Evolutionary conservation across 257 asterid species (phyloP), one percentile per base, ranked within the genome.

Genomic region (Mitragyna speciosa): DNA sequence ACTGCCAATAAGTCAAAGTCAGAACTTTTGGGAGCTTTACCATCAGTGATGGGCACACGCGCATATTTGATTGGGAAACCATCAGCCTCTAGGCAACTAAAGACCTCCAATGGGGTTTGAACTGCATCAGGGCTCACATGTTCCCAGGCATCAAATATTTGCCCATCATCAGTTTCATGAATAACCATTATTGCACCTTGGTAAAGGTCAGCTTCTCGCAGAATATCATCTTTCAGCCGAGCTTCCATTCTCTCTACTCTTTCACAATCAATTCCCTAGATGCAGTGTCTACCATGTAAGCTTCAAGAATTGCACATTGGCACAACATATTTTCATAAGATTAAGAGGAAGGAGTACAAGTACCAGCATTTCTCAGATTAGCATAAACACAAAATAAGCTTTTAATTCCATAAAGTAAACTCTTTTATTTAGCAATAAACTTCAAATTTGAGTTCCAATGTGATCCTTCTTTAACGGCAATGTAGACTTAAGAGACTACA

Each of bases 11-110:
- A 89, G 87, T 95, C 98, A 75, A 95, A 92, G 84, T 93, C 98
- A 14, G 99, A 95, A 87, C 97, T 92, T 86, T 91, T 95, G n/a
- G 97, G 99, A 83, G 99, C 99, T 90, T 95, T 95, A 82, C 99
- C 99, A 87, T 95, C 99, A 76, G 99, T 95, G 80, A 93, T 95
- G 7, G 99, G 99, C 75, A 95, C 97, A 82, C 99, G 99, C 6
- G 99, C 98, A 87, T 95, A 95, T 80, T 90, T 92, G 80, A 95
- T 90, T 79, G 95, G 98, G 86, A 89, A 92, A 70, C 98, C 96
- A 82, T 92, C 93, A 81, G 86, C 88, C 88, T 91, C 92, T 78
- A 95, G 89, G 83, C 93, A 86, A 78, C 89, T 90, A 87, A 95
- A 93, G 78, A 95, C 99, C 90, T 95, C 99, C 78, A 93, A 82